Evolutionary conservation across 257 asterid genomes (phyloP).

Genomic region (Nicotiana tomentosiformis): DNA sequence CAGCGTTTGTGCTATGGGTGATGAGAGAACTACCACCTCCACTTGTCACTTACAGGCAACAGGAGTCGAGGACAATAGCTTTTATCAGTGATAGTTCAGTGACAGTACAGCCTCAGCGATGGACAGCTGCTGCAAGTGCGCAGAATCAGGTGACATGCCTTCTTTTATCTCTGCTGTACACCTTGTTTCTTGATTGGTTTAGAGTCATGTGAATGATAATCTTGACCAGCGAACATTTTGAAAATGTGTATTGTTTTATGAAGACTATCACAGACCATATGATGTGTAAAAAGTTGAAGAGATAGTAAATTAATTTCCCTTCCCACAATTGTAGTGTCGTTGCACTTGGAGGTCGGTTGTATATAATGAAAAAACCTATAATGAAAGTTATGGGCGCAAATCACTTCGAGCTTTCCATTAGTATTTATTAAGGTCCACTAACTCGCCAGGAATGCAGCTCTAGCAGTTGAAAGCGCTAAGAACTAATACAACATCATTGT

Average conservation of each 20-base stretch:
- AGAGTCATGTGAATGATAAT: background rate
- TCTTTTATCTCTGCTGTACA: background rate
- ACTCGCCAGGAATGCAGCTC: background rate
- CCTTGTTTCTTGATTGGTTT: background rate
- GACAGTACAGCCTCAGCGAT: constrained; percentile 44
- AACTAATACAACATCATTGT: background rate
- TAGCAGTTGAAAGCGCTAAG: background rate
- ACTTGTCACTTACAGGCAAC: constrained; percentile 29
- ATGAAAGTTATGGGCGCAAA: background rate
- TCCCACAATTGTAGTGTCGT: background rate
- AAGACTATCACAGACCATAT: background rate
- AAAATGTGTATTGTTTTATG: background rate
- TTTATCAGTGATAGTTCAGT: constrained; percentile 55
- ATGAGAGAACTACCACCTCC: constrained; percentile 92
- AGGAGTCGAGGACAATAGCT: constrained; percentile 59
- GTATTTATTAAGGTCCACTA: background rate
- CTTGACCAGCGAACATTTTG: background rate
- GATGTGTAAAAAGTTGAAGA: background rate
- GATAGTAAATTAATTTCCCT: background rate
- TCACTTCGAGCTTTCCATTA: background rate
- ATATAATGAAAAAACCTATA: too few relatives aligned
- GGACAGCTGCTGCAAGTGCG: constrained; percentile 54
- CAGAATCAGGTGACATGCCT: constrained; percentile 64
- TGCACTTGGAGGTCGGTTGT: background rate
- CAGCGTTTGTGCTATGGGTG: constrained; percentile 69